Evolutionary conservation across 2,329 filamentous ascomycete genomes (phyloP), one percentile per base, ranked within the genome.

Genomic region (Fusarium paranaense): DNA sequence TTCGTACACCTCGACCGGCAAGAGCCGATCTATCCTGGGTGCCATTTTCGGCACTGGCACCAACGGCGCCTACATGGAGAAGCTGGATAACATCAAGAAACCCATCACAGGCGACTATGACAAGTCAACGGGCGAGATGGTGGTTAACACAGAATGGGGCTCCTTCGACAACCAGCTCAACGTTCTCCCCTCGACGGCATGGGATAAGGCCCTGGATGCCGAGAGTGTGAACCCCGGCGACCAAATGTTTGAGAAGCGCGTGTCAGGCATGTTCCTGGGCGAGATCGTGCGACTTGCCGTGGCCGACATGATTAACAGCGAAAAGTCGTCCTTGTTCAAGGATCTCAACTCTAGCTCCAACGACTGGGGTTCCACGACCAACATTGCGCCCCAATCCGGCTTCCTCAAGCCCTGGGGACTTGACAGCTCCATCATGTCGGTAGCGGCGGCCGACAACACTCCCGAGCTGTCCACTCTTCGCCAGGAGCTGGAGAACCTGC

Each of bases 211-310:
- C 66, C 88, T 99, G 27, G 96, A 99, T 83, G 85, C 86, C 66
- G 90, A 92, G 69, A 97, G 93, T 74, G 91, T 94, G 77, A 98
- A 99, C 83, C 96, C 95, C 0, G 97, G 97, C 30, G 91, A 97
- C 71, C 97, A 99, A 81, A 98, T 98, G 94, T 99, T 98, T 80
- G 97, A 99, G 86, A 99, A 99, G 89, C 93, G 96, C 57, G 93
- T 99, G 18, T 98, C 95, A 1, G 97, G 97, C 82, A 98, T 99
- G 96, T 99, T 98, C 86, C 84, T 99, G 58, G 97, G 97, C 64
- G 97, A 99, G 83, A 95, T 98, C 72, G 88, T 98, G 64, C 93
- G 97, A 64, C 88, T 94, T 52, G 91, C 92, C 18, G 85, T 98
- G 25, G 82, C 97, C 60, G 87, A 91, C 67, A 89, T 98, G 81